Evolutionary conservation across 257 asterid species (phyloP), one percentile per base, ranked within the genome.

Genomic region (Pogostemon cablin): DNA sequence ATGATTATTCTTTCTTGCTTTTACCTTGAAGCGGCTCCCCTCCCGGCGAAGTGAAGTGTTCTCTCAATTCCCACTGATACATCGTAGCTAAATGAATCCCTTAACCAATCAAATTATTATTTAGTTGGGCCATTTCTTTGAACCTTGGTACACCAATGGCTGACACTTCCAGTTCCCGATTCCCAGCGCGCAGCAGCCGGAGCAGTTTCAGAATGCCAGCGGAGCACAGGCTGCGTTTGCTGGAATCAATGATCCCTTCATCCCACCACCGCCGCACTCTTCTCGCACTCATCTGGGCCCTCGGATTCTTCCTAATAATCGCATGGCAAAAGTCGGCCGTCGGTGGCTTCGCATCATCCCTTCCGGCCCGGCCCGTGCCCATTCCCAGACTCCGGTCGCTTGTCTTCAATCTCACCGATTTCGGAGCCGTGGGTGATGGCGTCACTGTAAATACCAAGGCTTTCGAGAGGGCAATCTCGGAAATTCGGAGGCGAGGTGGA

Each of bases 401-500:
- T 10, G 95, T 85, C 3, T 84, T 90, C 81, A 84, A 84, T 61
- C 86, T 92, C 62, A 81, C 85, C 39, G 96, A 90, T 78, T 92
- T 87, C 75, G 96, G 96, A 65, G 98, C 96, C 38, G 89, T 89
- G 32, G 98, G 96, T 9, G 96, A 92, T 75, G 98, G 98, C 68
- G 76, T 80, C 44, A 86, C 92, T 12, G 7, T 92, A 0, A 92
- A 92, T 69, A 92, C 98, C 0, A 69, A 67, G 58, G 88, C 96
- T 4, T 92, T 92, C 64, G 88, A 90, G 83, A 83, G 69, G 80
- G 98, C 96, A 25, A 68, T 92, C n/a, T 83, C 75, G 72, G 91
- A 84, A 63, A 85, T 92, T 11, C 81, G 71, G 59, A 81, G 68
- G 62, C 84, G 78, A 4, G 98, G 98, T 56, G 96, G 96, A 0